phyloP scores from a whole-genome alignment of 2,329 filamentous ascomycete species.

The Drechslerella coelobrocha region DNA sequence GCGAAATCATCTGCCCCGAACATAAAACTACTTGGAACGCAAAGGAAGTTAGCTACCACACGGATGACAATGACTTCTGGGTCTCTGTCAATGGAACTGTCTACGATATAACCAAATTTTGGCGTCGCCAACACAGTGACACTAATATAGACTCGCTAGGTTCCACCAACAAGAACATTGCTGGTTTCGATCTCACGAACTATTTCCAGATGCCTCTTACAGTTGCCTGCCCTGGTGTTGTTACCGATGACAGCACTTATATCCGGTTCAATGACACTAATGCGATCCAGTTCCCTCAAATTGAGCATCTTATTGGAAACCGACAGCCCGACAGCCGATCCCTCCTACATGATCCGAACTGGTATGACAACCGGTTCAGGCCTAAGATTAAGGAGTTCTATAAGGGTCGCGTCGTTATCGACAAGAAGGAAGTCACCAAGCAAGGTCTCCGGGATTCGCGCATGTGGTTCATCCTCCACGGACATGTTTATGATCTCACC shows the following conservation, averaged over 20 bases:
- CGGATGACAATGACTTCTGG: constrained; percentile 77
- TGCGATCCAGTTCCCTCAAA: constrained; percentile 62
- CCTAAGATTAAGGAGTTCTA: constrained; percentile 84
- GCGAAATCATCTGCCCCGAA: constrained; percentile 84
- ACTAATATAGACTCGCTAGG: constrained; percentile 67
- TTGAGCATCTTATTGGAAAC: constrained; percentile 74
- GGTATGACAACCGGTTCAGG: constrained; percentile 78
- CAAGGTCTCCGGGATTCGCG: constrained; percentile 73
- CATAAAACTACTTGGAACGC: constrained; percentile 85
- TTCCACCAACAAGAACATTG: constrained; percentile 75
- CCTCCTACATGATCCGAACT: constrained; percentile 69
- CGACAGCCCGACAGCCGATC: constrained; percentile 65
- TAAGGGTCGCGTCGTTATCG: constrained; percentile 83
- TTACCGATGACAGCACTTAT: constrained; percentile 65
- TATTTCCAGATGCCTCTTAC: constrained; percentile 84
- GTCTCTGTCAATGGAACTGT: constrained; percentile 87
- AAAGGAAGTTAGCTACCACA: constrained; percentile 73
- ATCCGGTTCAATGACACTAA: constrained; percentile 71
- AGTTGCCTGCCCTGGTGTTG: constrained; percentile 75
- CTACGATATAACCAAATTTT: constrained; percentile 89
- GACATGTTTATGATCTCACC: constrained; percentile 83
- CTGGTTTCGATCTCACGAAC: constrained; percentile 77
- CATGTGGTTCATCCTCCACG: constrained; percentile 79
- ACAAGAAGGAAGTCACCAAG: constrained; percentile 65
- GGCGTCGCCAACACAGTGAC: constrained; percentile 83